Conservation (phyloP, 306 rosid species). For the Cyclanthera cordifolia region DNA sequence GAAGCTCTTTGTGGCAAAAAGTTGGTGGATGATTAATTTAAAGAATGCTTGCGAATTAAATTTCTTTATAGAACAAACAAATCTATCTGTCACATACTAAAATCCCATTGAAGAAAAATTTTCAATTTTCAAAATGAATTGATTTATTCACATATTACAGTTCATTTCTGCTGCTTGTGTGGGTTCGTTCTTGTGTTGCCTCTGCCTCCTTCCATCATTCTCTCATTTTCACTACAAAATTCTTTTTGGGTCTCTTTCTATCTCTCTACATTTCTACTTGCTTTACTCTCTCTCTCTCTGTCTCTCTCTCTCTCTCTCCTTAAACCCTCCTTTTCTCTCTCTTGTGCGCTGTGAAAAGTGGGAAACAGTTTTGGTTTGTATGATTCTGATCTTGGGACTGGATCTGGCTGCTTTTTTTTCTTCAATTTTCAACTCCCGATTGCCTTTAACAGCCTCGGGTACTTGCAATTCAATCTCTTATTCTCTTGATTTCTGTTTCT, state of each 20-base stretch:
- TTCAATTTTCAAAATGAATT: too few species aligned
- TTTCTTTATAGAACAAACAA: background rate
- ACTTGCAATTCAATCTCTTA: conserved; percentile 18
- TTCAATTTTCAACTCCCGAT: too few species aligned
- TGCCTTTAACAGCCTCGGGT: conserved; percentile 8
- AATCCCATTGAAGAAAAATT: too few species aligned
- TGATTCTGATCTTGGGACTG: conserved; percentile 15
- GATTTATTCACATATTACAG: too few species aligned
- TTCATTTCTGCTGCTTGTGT: too few species aligned
- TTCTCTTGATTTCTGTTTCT: background rate
- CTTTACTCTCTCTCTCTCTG: background rate
- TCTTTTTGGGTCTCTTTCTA: conserved; percentile 9
- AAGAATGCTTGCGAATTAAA: background rate
- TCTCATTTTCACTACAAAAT: background rate
- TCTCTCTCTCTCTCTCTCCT: background rate
- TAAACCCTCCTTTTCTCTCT: background rate
- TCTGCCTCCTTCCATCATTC: too few species aligned
- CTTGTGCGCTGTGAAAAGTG: conserved; percentile 18
- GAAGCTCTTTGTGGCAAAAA: background rate
- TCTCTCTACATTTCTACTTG: conserved; percentile 17
- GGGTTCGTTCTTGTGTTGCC: too few species aligned
- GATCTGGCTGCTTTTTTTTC: too few species aligned
- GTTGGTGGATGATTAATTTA: conserved; percentile 3
- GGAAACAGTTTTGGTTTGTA: conserved; percentile 27
- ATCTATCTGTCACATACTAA: background rate